Base-by-base conservation (phyloP, 2,329 filamentous ascomycete species). In the Venturia nashicola region DNA sequence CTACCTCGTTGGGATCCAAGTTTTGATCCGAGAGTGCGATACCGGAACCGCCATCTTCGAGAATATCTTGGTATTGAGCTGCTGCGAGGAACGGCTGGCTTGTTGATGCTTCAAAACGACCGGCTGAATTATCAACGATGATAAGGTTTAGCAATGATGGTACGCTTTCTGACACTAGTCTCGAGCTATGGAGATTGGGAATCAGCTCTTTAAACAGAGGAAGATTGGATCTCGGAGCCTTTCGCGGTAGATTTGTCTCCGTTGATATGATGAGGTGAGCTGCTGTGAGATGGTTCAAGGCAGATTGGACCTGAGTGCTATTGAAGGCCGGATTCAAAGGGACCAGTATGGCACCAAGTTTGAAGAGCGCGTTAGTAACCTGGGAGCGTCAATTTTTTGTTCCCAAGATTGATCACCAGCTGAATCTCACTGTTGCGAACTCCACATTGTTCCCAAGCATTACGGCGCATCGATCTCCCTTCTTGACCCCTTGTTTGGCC, bases 251-350 rank as follows among this genome's bases (percentile, higher is more conserved):
- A 68, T 96, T 93, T 4, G 91, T 94, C 68, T 97, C 91, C 5
- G 89, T 84, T n/a, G 88, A 89, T 61, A 96, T 88, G 66, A 99
- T 81, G 59, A 97, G 80, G 68, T 94, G 83, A 60, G 84, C 82
- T 14, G 86, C 86, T 8, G 79, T 80, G 0, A 99, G 82, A 70
- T 96, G 92, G 9, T 81, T 82, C 36, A 97, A 79, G 0, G 92
- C 93, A 2, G 90, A 83, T 5, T 84, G 79, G 9, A 97, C 85
- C 77, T 97, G 94, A 5, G 78, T 74, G 3, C 84, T 80, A 68
- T 91, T 96, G 79, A 97, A 97, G 1, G 85, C 87, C 23, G 92
- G 93, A 73, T 99, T 97, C 32, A 97, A 77, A 0, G 93, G 94
- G n/a, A 96, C 92, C 67, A 97, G 79, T 61, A 97, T 84, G 32